These are phyloP conservation scores for Linaria vulgaris DNA, from an alignment of 257 asterid species.

Conservation along the genomic window DNA sequence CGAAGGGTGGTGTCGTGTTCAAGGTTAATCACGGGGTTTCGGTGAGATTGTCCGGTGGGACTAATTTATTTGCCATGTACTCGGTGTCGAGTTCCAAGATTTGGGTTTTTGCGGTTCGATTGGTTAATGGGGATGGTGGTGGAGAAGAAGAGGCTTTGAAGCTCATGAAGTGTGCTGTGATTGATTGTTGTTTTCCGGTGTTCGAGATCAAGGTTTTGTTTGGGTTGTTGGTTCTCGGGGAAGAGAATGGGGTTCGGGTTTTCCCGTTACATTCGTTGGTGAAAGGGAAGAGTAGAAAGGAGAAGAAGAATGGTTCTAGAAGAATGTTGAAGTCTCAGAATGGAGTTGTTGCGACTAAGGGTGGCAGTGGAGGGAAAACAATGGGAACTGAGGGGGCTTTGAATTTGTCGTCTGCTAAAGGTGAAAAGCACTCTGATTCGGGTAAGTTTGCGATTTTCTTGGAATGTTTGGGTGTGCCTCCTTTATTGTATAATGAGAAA, in stretches of 20 bases:
- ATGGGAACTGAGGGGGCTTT: slow-evolving; percentile 28
- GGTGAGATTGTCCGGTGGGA: slow-evolving; percentile 56
- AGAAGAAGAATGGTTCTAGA: slow-evolving; percentile 36
- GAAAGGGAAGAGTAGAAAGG: slow-evolving; percentile 57
- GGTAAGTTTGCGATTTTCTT: slow-evolving; percentile 42
- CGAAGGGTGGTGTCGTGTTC: slow-evolving; percentile 48
- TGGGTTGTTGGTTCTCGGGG: slow-evolving; percentile 68
- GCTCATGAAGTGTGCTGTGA: slow-evolving; percentile 75
- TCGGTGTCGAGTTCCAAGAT: slow-evolving; percentile 65
- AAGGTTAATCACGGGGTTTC: slow-evolving; percentile 70
- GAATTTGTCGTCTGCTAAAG: slow-evolving; percentile 31
- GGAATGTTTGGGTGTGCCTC: background rate
- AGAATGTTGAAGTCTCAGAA: slow-evolving; percentile 32
- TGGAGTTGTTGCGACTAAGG: slow-evolving; percentile 32
- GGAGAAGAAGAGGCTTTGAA: slow-evolving; percentile 46
- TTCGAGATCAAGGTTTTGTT: slow-evolving; percentile 51
- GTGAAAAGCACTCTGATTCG: slow-evolving; percentile 41
- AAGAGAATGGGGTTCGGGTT: slow-evolving; percentile 78
- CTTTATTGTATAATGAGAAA: background rate
- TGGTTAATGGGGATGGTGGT: slow-evolving; percentile 40
- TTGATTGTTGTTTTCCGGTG: slow-evolving; percentile 65
- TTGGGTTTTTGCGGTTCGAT: slow-evolving; percentile 68
- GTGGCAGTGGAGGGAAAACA: slow-evolving; percentile 27
- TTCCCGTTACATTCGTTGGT: slow-evolving; percentile 55
- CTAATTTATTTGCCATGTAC: slow-evolving; percentile 57